These are phyloP conservation scores for Vitis hybrid DNA, from an alignment of 177 flowering plant species.

Conservation along the genomic window DNA sequence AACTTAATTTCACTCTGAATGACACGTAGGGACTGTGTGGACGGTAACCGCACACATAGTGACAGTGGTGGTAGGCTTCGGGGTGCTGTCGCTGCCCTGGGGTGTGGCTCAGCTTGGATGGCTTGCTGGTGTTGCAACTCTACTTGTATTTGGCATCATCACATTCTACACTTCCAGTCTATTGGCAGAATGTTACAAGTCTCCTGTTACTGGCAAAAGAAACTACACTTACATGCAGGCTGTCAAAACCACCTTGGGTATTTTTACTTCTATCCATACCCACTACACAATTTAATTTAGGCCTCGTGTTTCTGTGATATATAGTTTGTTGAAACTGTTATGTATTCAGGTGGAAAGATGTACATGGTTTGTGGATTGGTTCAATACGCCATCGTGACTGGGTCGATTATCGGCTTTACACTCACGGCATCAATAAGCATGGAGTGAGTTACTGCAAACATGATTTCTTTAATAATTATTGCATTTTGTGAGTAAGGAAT, in stretches of 20 bases:
- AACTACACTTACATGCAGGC: slow-evolving; percentile 42
- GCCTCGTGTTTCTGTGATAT: neutral
- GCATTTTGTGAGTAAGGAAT: neutral
- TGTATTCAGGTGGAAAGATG: slow-evolving; percentile 35
- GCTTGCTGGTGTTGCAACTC: slow-evolving; percentile 28
- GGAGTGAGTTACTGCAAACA: slow-evolving; percentile 28
- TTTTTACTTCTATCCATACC: too few relatives aligned
- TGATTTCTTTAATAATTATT: neutral
- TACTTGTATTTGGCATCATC: slow-evolving; percentile 27
- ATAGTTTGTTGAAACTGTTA: neutral
- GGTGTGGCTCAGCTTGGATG: slow-evolving; percentile 52
- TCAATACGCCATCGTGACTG: slow-evolving; percentile 35
- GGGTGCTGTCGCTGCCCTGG: slow-evolving; percentile 57
- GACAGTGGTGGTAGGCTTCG: slow-evolving; percentile 53
- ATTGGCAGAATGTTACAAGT: slow-evolving; percentile 47
- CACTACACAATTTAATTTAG: too few relatives aligned
- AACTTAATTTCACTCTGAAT: too few relatives aligned
- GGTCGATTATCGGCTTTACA: slow-evolving; percentile 40
- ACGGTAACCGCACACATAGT: slow-evolving; percentile 52
- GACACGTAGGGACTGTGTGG: slow-evolving; percentile 13
- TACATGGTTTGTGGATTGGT: slow-evolving; percentile 31
- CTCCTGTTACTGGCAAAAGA: slow-evolving; percentile 32
- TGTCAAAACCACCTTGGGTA: slow-evolving; percentile 37
- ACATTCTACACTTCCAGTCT: slow-evolving; percentile 38
- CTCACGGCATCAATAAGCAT: slow-evolving; percentile 51